Evolutionary conservation across 352 stramenopile species (phyloP), one percentile per base, ranked within the genome.

Genomic region (Globisporangium paroecandrum): DNA sequence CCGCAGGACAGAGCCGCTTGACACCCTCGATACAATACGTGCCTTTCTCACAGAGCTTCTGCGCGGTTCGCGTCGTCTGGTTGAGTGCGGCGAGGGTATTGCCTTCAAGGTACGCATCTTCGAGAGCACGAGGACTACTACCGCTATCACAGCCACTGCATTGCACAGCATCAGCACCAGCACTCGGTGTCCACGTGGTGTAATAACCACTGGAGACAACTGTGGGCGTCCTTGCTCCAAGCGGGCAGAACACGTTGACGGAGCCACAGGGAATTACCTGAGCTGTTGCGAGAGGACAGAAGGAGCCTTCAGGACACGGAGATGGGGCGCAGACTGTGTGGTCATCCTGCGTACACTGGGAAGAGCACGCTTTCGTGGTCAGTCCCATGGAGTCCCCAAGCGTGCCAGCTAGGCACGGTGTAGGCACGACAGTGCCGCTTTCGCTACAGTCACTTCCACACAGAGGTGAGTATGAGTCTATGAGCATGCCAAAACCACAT

Each of bases 11-110:
- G 25, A 73, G 60, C 9, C 53, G 69, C 76, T 89, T 92, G 55
- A 88, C 63, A 3, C 85, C 85, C 8, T 29, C 63, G 49, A 72
- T 47, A 54, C 85, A 94, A 58, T 85, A 94, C 9, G 81, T 69
- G 3, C 83, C 83, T 66, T 64, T 68, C 32, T 91, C 85, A 53
- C 85, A 94, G 36, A 72, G 55, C 1, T 64, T 66, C 38, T 92
- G 80, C 43, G 71, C 62, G 1, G 67, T 73, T 56, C 85, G 75
- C 34, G 73, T 90, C 0, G 73, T 82, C 68, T 75, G 64, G 54
- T 85, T 78, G n/a, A 58, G 47, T 6, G 36, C 10, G 4, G 78
- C 79, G 22, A 88, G 70, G 0, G 27, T 9, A 3, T 70, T 64
- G 5, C 77, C 78, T 3, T 87, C 78, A 41, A 90, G 29, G 53